Percentiles rank a stretch among this genome's conserved stretches.
Conservation (phyloP, 441 rosid species). For the Pelargonium citronellum region DNA sequence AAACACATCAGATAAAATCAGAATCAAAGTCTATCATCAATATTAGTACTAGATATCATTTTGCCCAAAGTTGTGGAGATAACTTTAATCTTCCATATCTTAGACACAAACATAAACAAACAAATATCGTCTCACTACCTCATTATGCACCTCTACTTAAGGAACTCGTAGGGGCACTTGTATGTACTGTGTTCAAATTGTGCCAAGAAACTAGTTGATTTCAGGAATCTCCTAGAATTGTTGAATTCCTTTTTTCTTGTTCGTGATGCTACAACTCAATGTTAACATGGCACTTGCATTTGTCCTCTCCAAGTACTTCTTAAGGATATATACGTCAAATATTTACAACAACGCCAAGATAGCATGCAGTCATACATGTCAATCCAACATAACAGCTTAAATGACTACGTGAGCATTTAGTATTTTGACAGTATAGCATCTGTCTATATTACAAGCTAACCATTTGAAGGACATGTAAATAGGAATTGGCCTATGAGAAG, state of each 20-base stretch:
- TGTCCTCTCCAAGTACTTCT: not conserved
- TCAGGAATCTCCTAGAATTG: not conserved
- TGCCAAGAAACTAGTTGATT: not conserved
- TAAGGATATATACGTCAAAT: not conserved
- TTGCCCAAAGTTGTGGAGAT: slow-evolving; percentile 5
- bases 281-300: not conserved
- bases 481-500: not conserved
- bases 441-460: not conserved
- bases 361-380: not conserved
- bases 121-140: not conserved
- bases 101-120: not conserved
- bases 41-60: not conserved
- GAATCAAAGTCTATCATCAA: not conserved
- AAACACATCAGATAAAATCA: not conserved
- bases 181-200: not conserved
- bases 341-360: not conserved
- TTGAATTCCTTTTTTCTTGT: not conserved
- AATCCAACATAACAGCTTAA: not conserved
- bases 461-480: not conserved
- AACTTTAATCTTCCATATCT: too few species aligned
- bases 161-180: not conserved
- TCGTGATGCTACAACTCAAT: not conserved
- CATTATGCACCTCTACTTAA: not conserved
- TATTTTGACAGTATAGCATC: not conserved
- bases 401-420: not conserved